These are phyloP conservation scores for Aspergillus nanangensis DNA, from an alignment of 495 filamentous ascomycete genomes.

Conservation along the genomic window DNA sequence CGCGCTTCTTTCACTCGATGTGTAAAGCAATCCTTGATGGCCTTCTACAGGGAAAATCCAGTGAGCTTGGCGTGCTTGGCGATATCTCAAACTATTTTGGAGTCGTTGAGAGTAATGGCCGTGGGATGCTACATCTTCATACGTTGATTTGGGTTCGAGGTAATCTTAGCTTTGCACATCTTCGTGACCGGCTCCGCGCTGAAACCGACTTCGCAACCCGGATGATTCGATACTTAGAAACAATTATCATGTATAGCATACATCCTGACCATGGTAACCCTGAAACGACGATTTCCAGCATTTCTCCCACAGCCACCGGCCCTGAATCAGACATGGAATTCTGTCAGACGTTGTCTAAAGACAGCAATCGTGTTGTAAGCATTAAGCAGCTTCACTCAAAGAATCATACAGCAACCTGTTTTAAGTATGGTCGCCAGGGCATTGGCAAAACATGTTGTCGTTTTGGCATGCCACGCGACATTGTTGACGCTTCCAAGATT, in stretches of 20 bases:
- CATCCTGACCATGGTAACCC: not conserved
- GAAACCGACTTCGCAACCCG: not conserved
- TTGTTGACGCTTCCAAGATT: not conserved
- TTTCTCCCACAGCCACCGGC: no score
- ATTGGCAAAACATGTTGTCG: not conserved
- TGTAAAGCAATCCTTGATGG: not conserved
- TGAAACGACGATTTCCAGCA: not conserved
- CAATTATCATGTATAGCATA: not conserved
- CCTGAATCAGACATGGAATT: not conserved
- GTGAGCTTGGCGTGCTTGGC: not conserved
- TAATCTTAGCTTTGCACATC: not conserved
- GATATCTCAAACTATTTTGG: not conserved
- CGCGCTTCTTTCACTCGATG: not conserved
- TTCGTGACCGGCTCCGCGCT: not conserved
- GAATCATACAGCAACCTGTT: not conserved
- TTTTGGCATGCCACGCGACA: not conserved
- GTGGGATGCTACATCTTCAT: not conserved
- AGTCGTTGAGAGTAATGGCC: not conserved
- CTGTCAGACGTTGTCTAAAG: not conserved
- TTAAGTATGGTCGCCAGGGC: not conserved
- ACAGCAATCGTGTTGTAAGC: not conserved
- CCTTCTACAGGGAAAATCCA: not conserved
- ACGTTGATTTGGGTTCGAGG: not conserved
- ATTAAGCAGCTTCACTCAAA: not conserved
- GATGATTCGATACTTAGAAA: not conserved